phyloP scores from a whole-genome alignment of 257 asterid species.

The Solanum habrochaites region DNA sequence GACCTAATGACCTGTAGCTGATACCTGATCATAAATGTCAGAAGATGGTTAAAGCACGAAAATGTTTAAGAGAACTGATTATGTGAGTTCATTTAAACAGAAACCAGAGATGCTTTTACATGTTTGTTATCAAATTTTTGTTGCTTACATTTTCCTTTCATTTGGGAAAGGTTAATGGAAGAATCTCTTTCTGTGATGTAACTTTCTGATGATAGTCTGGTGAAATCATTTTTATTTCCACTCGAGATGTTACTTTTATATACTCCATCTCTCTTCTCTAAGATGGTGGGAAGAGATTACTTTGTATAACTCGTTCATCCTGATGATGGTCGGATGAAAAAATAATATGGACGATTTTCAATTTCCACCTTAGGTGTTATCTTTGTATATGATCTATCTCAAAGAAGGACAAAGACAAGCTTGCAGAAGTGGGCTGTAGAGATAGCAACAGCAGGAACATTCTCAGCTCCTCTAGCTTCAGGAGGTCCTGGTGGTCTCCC shows the following conservation, averaged over 20 bases:
- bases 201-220: background rate
- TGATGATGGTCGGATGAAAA: background rate
- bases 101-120: background rate
- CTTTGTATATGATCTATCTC: conserved; percentile 93
- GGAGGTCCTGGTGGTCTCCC: conserved; percentile 98
- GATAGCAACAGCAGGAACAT: conserved; percentile 76
- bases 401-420: conserved; percentile 78
- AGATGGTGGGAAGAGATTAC: background rate
- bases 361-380: conserved; percentile 55
- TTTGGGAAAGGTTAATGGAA: background rate
- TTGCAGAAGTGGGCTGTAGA: conserved; percentile 95
- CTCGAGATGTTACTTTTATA: background rate
- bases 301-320: background rate
- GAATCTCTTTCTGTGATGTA: background rate
- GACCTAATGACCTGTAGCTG: background rate
- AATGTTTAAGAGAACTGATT: background rate
- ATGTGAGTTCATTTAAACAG: background rate
- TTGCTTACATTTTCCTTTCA: background rate
- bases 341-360: background rate
- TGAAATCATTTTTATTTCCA: background rate
- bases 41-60: background rate
- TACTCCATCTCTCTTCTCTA: background rate
- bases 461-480: conserved; percentile 87
- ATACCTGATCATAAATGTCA: background rate
- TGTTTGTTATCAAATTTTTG: background rate